These are phyloP conservation scores for Candida nonsorbophila DNA, from an alignment of 805 yeast species.

Conservation along the genomic window DNA sequence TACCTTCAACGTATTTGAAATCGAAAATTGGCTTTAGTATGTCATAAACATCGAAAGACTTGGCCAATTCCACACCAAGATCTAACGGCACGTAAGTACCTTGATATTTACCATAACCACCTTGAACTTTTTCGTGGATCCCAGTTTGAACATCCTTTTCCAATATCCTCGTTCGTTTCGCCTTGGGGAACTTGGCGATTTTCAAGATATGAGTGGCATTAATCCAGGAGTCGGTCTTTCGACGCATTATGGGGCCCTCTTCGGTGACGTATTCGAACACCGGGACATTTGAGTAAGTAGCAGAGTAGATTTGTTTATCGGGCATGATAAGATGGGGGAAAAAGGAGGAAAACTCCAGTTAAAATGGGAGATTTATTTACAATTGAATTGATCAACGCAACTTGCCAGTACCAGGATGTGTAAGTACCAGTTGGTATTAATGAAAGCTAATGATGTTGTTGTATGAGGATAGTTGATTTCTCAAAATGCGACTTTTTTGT, in stretches of 20 bases:
- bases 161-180: constrained; percentile 76
- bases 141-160: constrained; percentile 93
- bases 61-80: constrained; percentile 35
- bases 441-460: too few relatives aligned
- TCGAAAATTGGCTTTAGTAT: constrained; percentile 63
- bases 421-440: too few relatives aligned
- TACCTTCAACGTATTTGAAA: constrained; percentile 42
- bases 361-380: too few relatives aligned
- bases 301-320: constrained; percentile 51
- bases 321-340: constrained; percentile 5
- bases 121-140: constrained; percentile 88
- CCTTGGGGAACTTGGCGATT: constrained; percentile 63
- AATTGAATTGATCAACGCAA: too few relatives aligned
- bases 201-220: constrained; percentile 71
- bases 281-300: constrained; percentile 74
- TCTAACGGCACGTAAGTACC: constrained; percentile 43
- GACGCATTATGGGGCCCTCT: constrained; percentile 68
- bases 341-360: too few relatives aligned
- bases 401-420: too few relatives aligned
- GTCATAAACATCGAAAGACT: constrained; percentile 39
- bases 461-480: too few relatives aligned
- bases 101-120: constrained; percentile 82
- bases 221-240: constrained; percentile 58
- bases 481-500: too few relatives aligned
- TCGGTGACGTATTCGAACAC: constrained; percentile 59